Percentiles rank a stretch among this genome's conserved stretches.
Evolutionary conservation across 805 yeast genomes (phyloP).

Genomic region (Yarrowia porcina): DNA sequence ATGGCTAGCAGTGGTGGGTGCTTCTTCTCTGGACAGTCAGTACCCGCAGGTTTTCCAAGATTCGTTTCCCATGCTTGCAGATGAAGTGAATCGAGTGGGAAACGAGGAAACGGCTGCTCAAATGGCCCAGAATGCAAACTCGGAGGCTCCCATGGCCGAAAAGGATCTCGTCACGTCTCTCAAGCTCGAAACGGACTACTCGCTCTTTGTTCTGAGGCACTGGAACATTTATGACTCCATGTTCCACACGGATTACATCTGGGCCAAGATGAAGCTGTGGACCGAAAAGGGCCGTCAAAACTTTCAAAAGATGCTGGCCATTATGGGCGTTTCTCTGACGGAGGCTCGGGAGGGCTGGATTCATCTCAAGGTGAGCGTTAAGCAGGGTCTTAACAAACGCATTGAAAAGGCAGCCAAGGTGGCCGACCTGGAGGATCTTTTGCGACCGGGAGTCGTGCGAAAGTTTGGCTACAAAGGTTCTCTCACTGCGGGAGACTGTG

Average conservation of each 20-base stretch:
- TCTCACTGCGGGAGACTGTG: constrained; percentile 88
- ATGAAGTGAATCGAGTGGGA: constrained; percentile 73
- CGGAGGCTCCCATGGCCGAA: constrained; percentile 28
- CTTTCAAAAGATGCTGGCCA: constrained; percentile 86
- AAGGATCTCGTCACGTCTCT: constrained; percentile 42
- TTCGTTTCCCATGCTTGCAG: constrained; percentile 68
- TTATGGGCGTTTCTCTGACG: constrained; percentile 88
- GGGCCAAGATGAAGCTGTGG: constrained; percentile 84
- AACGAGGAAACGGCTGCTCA: constrained; percentile 32
- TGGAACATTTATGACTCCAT: constrained; percentile 92
- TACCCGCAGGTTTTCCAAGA: constrained; percentile 69
- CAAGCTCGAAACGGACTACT: constrained; percentile 75
- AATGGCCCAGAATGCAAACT: background rate
- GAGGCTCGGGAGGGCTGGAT: constrained; percentile 92
- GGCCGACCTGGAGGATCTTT: constrained; percentile 78
- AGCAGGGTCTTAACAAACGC: constrained; percentile 65
- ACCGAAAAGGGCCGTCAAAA: constrained; percentile 85
- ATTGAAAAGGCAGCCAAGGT: constrained; percentile 66
- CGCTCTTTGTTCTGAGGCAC: constrained; percentile 80
- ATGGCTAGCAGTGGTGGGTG: constrained; percentile 89
- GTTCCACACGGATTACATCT: constrained; percentile 84
- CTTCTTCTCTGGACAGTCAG: constrained; percentile 70
- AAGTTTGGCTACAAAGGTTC: constrained; percentile 85
- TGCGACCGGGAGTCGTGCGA: constrained; percentile 81
- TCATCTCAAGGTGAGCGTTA: constrained; percentile 78